A percentile compares a stretch with the other conserved stretches of the same genome.
phyloP scores from a whole-genome alignment of 257 asterid genomes.

The Solanum chaucha region DNA sequence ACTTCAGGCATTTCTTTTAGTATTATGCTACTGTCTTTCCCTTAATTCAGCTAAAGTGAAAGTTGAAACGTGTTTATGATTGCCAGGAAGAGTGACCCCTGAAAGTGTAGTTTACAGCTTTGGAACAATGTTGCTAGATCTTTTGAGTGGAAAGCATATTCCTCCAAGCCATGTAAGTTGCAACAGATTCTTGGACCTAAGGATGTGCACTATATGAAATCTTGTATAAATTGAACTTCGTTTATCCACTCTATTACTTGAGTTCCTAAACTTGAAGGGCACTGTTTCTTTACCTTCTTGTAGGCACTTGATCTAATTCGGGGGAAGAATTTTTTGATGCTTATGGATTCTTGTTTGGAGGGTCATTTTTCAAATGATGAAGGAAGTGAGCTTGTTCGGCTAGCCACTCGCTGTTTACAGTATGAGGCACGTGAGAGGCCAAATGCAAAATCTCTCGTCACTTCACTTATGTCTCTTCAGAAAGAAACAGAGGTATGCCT shows the following conservation, averaged over 20 bases:
- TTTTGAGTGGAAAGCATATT: slow-evolving; percentile 47
- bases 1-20: not conserved
- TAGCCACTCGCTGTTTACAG: slow-evolving; percentile 82
- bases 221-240: not conserved
- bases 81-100: slow-evolving; percentile 41
- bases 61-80: not conserved
- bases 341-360: slow-evolving; percentile 88
- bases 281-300: not conserved
- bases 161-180: slow-evolving; percentile 48
- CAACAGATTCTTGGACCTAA: not conserved
- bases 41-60: not conserved
- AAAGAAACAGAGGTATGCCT: slow-evolving; percentile 58
- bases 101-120: slow-evolving; percentile 49
- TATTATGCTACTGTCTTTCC: not conserved
- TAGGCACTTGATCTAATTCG: slow-evolving; percentile 92
- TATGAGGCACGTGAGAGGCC: slow-evolving; percentile 96
- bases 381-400: slow-evolving; percentile 76
- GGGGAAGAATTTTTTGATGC: slow-evolving; percentile 60
- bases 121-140: slow-evolving; percentile 48
- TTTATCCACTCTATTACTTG: not conserved
- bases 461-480: slow-evolving; percentile 60
- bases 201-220: not conserved
- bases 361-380: slow-evolving; percentile 85
- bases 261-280: not conserved
- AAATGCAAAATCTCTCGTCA: slow-evolving; percentile 56